Evolutionary conservation across 306 rosid genomes (phyloP).

Genomic region (Cicer yamashitae): DNA sequence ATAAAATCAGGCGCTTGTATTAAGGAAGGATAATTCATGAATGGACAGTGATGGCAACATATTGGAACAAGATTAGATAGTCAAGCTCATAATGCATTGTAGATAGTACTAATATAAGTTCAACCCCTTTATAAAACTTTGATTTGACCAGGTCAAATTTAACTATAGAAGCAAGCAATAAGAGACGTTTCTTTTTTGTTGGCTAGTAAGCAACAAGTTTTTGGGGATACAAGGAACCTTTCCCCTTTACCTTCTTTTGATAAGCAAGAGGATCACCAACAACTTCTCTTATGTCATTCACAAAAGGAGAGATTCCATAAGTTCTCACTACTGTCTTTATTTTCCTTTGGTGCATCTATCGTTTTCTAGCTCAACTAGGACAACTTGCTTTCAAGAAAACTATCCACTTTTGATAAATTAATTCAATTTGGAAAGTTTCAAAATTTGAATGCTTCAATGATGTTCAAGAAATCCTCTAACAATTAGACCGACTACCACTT

Average conservation of each 20-base stretch:
- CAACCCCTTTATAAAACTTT: conserved; percentile 31
- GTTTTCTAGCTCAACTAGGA: conserved; percentile 48
- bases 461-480: not conserved
- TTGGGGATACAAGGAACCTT: conserved; percentile 55
- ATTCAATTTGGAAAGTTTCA: not conserved
- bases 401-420: conserved; percentile 25
- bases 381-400: conserved; percentile 41
- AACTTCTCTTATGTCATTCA: conserved; percentile 58
- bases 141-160: conserved; percentile 62
- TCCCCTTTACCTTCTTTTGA: conserved; percentile 78
- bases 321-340: conserved; percentile 48
- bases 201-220: conserved; percentile 49
- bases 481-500: not conserved
- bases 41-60: conserved; percentile 5
- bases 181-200: conserved; percentile 55
- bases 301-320: conserved; percentile 57
- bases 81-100: conserved; percentile 31
- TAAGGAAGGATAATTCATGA: conserved; percentile 46
- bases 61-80: conserved; percentile 41
- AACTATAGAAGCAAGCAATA: conserved; percentile 35
- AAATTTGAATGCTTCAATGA: not conserved
- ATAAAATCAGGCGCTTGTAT: conserved; percentile 42
- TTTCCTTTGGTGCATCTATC: conserved; percentile 54
- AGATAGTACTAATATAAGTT: conserved; percentile 23
- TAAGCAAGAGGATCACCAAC: conserved; percentile 50